These are phyloP conservation scores for Beauveria rudraprayagi DNA, from an alignment of 2,329 filamentous ascomycete genomes.

Conservation along the genomic window DNA sequence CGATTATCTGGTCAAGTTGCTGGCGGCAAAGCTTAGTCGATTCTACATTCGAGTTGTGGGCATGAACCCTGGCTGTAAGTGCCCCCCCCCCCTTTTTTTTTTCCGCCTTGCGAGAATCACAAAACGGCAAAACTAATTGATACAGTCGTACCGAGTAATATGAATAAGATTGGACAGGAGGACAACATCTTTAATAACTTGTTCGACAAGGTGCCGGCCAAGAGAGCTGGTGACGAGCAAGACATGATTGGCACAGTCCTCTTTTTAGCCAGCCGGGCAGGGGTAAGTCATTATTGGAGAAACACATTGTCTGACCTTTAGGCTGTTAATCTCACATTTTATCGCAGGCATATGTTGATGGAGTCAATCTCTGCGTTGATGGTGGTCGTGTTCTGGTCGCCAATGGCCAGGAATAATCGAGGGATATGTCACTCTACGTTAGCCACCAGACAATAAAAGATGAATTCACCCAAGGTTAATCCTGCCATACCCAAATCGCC, in stretches of 20 bases:
- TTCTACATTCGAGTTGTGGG: conserved; percentile 25
- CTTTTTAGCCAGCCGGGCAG: neutral
- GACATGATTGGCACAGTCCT: neutral
- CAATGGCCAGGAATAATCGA: neutral
- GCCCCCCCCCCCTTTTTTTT: conserved; percentile 6
- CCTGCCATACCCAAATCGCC: too few species aligned
- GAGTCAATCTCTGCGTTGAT: neutral
- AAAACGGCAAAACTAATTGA: too few species aligned
- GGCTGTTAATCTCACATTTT: neutral
- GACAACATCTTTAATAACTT: neutral
- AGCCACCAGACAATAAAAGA: neutral
- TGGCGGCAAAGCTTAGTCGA: conserved; percentile 38
- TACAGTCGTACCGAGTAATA: neutral
- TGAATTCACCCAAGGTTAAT: too few species aligned
- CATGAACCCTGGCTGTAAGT: conserved; percentile 27
- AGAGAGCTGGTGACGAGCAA: neutral
- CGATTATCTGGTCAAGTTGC: conserved; percentile 40
- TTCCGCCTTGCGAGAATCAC: neutral
- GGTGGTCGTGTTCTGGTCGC: neutral
- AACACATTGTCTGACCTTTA: neutral
- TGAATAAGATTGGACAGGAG: neutral
- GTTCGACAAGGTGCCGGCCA: neutral
- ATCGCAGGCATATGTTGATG: neutral
- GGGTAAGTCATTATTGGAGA: neutral
- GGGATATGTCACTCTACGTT: neutral